phyloP scores from a whole-genome alignment of 495 filamentous ascomycete species.

The Talaromyces proteolyticus region DNA sequence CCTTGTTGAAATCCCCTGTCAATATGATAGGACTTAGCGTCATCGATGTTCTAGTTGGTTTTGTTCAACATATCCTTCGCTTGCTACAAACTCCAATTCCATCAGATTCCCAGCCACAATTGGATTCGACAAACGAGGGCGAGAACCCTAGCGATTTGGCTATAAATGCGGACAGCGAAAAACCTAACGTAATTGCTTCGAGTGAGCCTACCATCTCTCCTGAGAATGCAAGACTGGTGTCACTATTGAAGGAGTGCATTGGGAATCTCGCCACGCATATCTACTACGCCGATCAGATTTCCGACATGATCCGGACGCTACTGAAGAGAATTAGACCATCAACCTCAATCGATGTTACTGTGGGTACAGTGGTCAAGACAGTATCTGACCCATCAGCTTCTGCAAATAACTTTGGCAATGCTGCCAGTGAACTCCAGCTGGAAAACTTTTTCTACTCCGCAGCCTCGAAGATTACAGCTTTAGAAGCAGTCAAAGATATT shows the following conservation, averaged over 20 bases:
- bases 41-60: conserved; percentile 80
- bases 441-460: conserved; percentile 69
- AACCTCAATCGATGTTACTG: conserved; percentile 17
- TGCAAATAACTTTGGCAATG: conserved; percentile 28
- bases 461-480: conserved; percentile 66
- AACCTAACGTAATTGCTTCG: conserved; percentile 6
- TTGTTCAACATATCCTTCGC: conserved; percentile 72
- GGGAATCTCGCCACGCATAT: conserved; percentile 85
- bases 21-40: conserved; percentile 92
- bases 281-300: conserved; percentile 90
- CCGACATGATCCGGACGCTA: conserved; percentile 81
- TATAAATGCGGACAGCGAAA: conserved; percentile 1
- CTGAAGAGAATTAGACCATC: conserved; percentile 68
- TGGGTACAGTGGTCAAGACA: conserved; percentile 26
- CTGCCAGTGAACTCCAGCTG: conserved; percentile 36
- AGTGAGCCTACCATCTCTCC: conserved; percentile 31
- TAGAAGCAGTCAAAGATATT: conserved; percentile 76
- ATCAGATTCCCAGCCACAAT: conserved; percentile 8
- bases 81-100: conserved; percentile 37
- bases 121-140: conserved; percentile 9
- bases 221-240: conserved; percentile 49
- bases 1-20: conserved; percentile 76
- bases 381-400: conserved; percentile 33
- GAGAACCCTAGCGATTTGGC: conserved; percentile 8
- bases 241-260: conserved; percentile 67